Conservation (phyloP, 306 rosid species). For the Canavalia gladiata region DNA sequence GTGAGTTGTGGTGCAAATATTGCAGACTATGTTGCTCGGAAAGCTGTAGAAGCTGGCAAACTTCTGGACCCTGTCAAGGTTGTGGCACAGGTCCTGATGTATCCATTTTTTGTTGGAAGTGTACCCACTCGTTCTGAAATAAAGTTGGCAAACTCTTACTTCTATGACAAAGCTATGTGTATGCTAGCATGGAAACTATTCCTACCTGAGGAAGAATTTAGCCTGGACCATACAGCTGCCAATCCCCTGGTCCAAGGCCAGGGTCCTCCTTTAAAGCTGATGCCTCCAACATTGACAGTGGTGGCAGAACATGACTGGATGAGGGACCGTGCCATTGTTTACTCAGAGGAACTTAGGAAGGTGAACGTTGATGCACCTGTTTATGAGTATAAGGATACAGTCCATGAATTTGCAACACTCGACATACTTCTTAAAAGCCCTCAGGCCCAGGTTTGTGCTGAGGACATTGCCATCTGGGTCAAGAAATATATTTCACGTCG, state of each 20-base stretch:
- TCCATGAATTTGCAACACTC: slow-evolving; percentile 93
- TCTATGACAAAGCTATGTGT: slow-evolving; percentile 95
- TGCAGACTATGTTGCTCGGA: slow-evolving; percentile 90
- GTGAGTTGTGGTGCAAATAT: slow-evolving; percentile 98
- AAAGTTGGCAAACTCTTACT: slow-evolving; percentile 92
- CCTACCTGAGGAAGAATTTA: slow-evolving; percentile 84
- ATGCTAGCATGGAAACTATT: slow-evolving; percentile 93
- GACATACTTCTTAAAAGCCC: slow-evolving; percentile 93
- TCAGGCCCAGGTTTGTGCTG: slow-evolving; percentile 91
- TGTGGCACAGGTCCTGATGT: slow-evolving; percentile 90
- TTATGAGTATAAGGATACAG: slow-evolving; percentile 91
- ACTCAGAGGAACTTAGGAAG: slow-evolving; percentile 94
- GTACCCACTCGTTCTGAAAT: slow-evolving; percentile 94
- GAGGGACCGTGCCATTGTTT: slow-evolving; percentile 98
- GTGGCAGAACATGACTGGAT: slow-evolving; percentile 98
- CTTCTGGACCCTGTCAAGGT: slow-evolving; percentile 95
- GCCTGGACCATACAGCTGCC: slow-evolving; percentile 91
- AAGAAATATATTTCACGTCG: slow-evolving; percentile 89
- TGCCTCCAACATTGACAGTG: slow-evolving; percentile 95
- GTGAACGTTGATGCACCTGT: slow-evolving; percentile 92
- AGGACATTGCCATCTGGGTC: slow-evolving; percentile 97
- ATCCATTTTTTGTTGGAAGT: slow-evolving; percentile 88
- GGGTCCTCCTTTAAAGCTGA: slow-evolving; percentile 81
- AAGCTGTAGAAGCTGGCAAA: slow-evolving; percentile 90
- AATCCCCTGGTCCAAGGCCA: slow-evolving; percentile 80